Conservation (phyloP, 1,284 basidiomycete genomes). For the Puccinia horiana region DNA sequence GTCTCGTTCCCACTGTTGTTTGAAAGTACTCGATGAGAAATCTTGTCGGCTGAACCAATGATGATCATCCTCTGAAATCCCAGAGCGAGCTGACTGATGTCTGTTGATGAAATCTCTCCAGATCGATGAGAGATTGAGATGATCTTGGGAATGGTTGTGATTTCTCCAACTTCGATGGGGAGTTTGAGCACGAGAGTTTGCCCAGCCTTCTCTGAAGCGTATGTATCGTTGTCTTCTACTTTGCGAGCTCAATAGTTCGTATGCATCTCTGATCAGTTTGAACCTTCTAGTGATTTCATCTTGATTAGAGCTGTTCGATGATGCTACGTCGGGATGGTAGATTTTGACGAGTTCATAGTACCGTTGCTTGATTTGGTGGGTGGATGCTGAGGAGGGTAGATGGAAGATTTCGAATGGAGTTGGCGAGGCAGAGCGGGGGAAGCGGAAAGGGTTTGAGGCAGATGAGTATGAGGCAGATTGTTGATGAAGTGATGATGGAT, state of each 20-base stretch:
- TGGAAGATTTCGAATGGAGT: slow-evolving; percentile 57
- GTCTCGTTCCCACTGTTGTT: slow-evolving; percentile 37
- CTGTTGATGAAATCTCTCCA: slow-evolving; percentile 19
- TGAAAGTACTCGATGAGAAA: slow-evolving; percentile 12
- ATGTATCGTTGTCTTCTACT: slow-evolving; percentile 51
- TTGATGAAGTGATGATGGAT: background rate
- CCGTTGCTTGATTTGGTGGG: slow-evolving; percentile 53
- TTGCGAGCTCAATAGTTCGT: slow-evolving; percentile 53
- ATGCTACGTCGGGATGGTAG: slow-evolving; percentile 54
- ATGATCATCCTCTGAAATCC: slow-evolving; percentile 2
- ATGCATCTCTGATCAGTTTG: slow-evolving; percentile 53
- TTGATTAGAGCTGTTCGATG: background rate
- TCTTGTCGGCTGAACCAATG: background rate
- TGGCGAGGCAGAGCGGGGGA: slow-evolving; percentile 42
- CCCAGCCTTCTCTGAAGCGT: slow-evolving; percentile 53
- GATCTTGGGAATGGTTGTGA: background rate
- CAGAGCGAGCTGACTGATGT: background rate
- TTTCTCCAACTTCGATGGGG: slow-evolving; percentile 12
- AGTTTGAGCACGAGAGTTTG: background rate
- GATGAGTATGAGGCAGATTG: background rate
- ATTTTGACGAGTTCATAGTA: slow-evolving; percentile 57
- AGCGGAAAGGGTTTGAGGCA: background rate
- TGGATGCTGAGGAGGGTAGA: slow-evolving; percentile 51
- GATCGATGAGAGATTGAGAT: background rate
- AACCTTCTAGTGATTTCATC: slow-evolving; percentile 52